Base-by-base conservation (phyloP, 2,329 filamentous ascomycete genomes). In the Kalmusia sp. region DNA sequence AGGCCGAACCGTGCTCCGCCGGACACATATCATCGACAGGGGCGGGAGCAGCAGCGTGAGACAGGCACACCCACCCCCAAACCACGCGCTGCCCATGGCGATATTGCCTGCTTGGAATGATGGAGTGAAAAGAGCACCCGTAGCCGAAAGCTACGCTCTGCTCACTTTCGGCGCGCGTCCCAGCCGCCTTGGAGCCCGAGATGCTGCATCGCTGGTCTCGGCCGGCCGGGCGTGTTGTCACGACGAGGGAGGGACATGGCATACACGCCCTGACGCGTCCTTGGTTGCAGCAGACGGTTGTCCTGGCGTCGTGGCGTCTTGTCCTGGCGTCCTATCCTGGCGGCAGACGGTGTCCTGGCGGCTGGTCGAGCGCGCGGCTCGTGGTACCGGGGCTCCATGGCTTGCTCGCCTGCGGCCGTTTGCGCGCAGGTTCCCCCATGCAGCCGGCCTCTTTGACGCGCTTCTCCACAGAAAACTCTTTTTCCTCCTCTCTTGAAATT, bases 401-500 rank as follows among this genome's bases (percentile, higher is more conserved):
- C 55, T n/a, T 59, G 59, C 40, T 55, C 48, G 31, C 30, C 44
- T 45, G 51, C 47, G 34, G 44, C 56, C 55, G 49, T 50, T n/a
- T 58, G 58, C 33, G 51, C 51, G 49, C 54, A 45, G 43, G 28
- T 39, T 51, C 38, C 51, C 51, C 49, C 25, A 59, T 44, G 37
- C 34, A 61, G 59, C 54, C 59, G 58, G 50, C 51, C 49, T n/a
- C n/a, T 39, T 57, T 44, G 52, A 58, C 55, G 53, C 55, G 31
- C 55, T 52, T 66, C 61, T 66, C 65, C 64, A 68, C 57, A 59
- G 58, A 64, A 67, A 65, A 68, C 52, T 52, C 62, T 64, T 64
- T 61, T 39, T 44, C 30, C 27, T n/a, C n/a, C n/a, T n/a, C n/a
- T n/a, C n/a, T n/a, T 50, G 60, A 68, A 65, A 70, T 68, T 68